phyloP scores from a whole-genome alignment of 257 asterid genomes.

The Solanum ossicruentum region DNA sequence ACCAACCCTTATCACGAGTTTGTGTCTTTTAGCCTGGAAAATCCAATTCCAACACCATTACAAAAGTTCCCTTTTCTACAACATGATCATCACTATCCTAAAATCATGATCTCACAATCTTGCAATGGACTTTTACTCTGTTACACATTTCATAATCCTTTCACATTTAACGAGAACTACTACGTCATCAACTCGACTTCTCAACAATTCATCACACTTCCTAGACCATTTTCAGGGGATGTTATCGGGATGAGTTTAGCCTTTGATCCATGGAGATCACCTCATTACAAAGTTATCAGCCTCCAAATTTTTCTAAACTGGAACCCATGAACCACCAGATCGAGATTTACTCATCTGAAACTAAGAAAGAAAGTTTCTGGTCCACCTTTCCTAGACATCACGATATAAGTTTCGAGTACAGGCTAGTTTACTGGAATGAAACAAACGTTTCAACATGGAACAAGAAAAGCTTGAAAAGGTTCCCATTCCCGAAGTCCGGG shows the following conservation, averaged over 20 bases:
- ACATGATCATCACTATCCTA: not conserved
- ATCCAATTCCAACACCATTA: not conserved
- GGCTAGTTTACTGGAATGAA: not conserved
- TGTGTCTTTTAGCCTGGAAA: not conserved
- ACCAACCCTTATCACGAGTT: not conserved
- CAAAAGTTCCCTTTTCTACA: not conserved
- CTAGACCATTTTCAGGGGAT: not conserved
- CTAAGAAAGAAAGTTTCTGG: constrained; percentile 9
- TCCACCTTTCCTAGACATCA: not conserved
- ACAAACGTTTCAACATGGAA: not conserved
- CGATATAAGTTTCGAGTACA: not conserved
- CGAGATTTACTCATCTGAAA: constrained; percentile 23
- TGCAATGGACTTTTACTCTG: not conserved
- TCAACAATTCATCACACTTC: not conserved
- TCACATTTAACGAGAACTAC: not conserved
- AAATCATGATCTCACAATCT: not conserved
- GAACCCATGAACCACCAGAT: not conserved
- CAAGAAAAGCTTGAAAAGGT: not conserved
- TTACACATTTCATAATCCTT: not conserved
- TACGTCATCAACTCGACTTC: not conserved
- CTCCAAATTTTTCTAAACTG: constrained; percentile 1
- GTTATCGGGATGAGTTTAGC: not conserved
- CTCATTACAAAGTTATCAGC: constrained; percentile 18
- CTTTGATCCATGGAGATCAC: not conserved
- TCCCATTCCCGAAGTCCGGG: not conserved